A percentile compares a stretch with the other conserved stretches of the same genome.
Conservation (phyloP, 257 asterid species). For the Przewalskia tangutica region DNA sequence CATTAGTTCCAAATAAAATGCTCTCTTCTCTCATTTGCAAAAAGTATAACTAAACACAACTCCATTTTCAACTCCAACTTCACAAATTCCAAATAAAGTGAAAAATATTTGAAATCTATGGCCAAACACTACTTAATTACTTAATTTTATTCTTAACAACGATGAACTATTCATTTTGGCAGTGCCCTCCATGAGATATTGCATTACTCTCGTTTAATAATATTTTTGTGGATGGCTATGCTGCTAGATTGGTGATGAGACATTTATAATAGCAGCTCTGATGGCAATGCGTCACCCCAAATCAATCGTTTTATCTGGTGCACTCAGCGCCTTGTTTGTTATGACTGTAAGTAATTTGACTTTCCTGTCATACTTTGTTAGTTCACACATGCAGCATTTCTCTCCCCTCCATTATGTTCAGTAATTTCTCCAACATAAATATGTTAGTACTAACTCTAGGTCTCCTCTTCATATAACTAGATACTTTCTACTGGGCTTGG, state of each 20-base stretch:
- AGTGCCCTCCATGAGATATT: conserved; percentile 1
- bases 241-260: conserved; percentile 84
- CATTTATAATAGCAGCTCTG: conserved; percentile 94
- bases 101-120: too few species aligned
- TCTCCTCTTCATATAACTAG: conserved; percentile 25
- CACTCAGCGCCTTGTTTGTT: conserved; percentile 90
- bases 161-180: conserved; percentile 3
- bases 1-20: too few species aligned
- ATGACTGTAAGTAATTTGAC: conserved; percentile 70
- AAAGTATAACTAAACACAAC: too few species aligned
- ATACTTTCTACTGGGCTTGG: conserved; percentile 95
- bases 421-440: neutral
- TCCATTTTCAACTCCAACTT: too few species aligned
- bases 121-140: too few species aligned
- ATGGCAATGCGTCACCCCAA: conserved; percentile 99
- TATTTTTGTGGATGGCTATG: conserved; percentile 16
- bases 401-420: neutral
- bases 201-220: neutral
- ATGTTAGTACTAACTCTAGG: conserved; percentile 4
- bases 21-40: too few species aligned
- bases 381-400: neutral
- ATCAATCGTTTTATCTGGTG: conserved; percentile 87
- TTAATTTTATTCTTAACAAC: too few species aligned
- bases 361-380: neutral
- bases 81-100: too few species aligned